These are phyloP conservation scores for Pyronema omphalodes DNA, from an alignment of 495 filamentous ascomycete species.

Conservation along the genomic window DNA sequence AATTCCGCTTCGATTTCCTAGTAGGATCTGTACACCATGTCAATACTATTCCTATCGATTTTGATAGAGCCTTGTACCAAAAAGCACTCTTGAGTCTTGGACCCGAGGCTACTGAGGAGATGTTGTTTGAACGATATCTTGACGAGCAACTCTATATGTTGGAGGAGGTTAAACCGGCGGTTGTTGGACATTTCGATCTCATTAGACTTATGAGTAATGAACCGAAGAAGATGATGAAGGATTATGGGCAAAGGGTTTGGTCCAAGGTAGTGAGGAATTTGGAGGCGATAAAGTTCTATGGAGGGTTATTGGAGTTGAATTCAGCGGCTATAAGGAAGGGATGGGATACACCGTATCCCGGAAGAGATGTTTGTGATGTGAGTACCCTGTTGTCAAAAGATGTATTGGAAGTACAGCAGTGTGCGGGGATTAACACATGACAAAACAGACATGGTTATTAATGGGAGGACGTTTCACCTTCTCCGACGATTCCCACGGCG, in stretches of 20 bases:
- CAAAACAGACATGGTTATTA: conserved; percentile 36
- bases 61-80: conserved; percentile 47
- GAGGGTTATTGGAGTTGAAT: conserved; percentile 77
- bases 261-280: conserved; percentile 53
- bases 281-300: conserved; percentile 46
- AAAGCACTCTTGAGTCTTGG: conserved; percentile 26
- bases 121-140: conserved; percentile 62
- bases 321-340: conserved; percentile 74
- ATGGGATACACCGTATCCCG: conserved; percentile 76
- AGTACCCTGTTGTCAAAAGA: conserved; percentile 12
- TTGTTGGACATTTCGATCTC: conserved; percentile 89
- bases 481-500: conserved; percentile 79
- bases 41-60: conserved; percentile 73
- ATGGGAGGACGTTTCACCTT: conserved; percentile 67
- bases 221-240: conserved; percentile 34
- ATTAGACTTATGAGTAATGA: conserved; percentile 58
- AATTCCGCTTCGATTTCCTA: conserved; percentile 62
- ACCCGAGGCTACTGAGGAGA: conserved; percentile 44
- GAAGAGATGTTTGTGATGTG: conserved; percentile 58
- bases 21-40: conserved; percentile 85
- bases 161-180: conserved; percentile 44
- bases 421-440: neutral
- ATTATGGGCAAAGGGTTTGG: conserved; percentile 46
- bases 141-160: conserved; percentile 76
- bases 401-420: neutral